phyloP scores from a whole-genome alignment of 73 alveolate species.

The Blepharisma stoltei region DNA sequence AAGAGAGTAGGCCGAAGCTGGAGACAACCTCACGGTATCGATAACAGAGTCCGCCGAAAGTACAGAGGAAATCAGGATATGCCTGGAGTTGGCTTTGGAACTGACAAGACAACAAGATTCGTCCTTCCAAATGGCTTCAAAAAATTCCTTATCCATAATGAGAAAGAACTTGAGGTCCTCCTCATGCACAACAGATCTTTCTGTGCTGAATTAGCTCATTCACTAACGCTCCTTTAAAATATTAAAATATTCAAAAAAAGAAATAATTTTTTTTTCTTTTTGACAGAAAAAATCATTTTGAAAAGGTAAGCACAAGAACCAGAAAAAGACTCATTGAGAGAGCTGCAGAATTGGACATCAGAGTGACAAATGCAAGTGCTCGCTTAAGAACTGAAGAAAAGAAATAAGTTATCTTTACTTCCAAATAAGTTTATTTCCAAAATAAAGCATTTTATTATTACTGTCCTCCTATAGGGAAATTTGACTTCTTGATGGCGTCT shows the following conservation, averaged over 20 bases:
- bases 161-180: slow-evolving; percentile 90
- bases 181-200: slow-evolving; percentile 97
- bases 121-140: slow-evolving; percentile 89
- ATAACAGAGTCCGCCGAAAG: slow-evolving; percentile 95
- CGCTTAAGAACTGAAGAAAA: slow-evolving; percentile 73
- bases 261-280: no score
- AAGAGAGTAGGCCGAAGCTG: slow-evolving; percentile 70
- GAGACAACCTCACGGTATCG: slow-evolving; percentile 99
- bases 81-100: slow-evolving; percentile 94
- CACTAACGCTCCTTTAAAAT: no score
- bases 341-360: slow-evolving; percentile 92
- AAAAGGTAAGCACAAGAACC: slow-evolving; percentile 85
- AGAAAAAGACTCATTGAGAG: slow-evolving; percentile 88
- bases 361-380: slow-evolving; percentile 92
- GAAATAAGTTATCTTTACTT: slow-evolving; percentile 20
- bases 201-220: slow-evolving; percentile 94
- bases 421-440: no score
- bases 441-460: no score
- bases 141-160: slow-evolving; percentile 85
- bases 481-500: no score
- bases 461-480: no score
- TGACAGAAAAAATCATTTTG: no score
- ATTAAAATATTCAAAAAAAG: no score
- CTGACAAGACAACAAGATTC: slow-evolving; percentile 91
- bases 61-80: slow-evolving; percentile 90